Percentiles rank a stretch among this genome's conserved stretches.
Evolutionary conservation across 805 yeast species (phyloP).

Genomic region (Candida sonorensis): DNA sequence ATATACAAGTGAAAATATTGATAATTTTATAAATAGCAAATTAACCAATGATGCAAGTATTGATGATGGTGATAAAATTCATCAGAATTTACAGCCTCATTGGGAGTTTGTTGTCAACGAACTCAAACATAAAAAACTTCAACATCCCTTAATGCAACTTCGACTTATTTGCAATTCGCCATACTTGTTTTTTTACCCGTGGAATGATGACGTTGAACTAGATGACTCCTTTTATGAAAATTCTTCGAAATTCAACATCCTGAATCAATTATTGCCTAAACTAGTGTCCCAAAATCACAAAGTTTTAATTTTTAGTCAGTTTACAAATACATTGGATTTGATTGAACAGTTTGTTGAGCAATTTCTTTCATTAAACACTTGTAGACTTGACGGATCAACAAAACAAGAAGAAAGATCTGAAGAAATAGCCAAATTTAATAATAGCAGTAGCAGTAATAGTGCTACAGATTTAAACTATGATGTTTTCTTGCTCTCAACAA

Average conservation of each 20-base stretch:
- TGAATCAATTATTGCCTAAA: constrained; percentile 54
- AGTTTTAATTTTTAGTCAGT: constrained; percentile 80
- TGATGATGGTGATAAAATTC: constrained; percentile 1
- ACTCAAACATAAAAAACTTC: constrained; percentile 46
- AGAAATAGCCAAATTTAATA: constrained; percentile 49
- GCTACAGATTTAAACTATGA: constrained; percentile 27
- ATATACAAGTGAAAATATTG: constrained; percentile 25
- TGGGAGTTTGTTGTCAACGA: constrained; percentile 32
- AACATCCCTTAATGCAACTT: constrained; percentile 75
- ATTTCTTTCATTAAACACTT: constrained; percentile 35
- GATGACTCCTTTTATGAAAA: constrained; percentile 36
- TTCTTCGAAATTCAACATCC: constrained; percentile 67
- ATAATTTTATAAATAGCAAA: constrained; percentile 32
- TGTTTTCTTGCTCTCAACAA: constrained; percentile 74
- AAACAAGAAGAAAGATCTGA: constrained; percentile 58
- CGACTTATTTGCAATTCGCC: constrained; percentile 85
- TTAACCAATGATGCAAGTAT: constrained; percentile 5
- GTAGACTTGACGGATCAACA: constrained; percentile 75
- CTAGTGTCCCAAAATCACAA: constrained; percentile 40
- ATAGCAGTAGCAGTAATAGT: no score
- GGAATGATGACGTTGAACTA: constrained; percentile 40
- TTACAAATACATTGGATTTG: constrained; percentile 75
- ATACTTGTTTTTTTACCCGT: constrained; percentile 76
- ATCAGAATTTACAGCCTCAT: constrained; percentile 9
- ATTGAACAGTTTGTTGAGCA: constrained; percentile 64